phyloP scores from a whole-genome alignment of 345 rosid genomes.

The Gossypioides kirkii region DNA sequence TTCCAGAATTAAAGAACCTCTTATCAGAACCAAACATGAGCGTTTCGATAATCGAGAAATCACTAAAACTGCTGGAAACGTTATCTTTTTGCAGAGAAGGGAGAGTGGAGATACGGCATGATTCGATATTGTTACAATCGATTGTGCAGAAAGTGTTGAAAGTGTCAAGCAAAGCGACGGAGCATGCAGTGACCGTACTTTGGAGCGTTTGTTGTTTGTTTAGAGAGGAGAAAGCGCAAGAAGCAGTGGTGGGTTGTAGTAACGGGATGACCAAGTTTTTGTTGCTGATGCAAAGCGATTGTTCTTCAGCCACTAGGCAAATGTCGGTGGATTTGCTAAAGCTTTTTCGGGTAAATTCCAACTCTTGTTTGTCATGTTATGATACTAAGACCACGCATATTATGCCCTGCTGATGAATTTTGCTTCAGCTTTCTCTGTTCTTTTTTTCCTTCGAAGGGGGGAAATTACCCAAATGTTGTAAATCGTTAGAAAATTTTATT shows the following conservation, averaged over 20 bases:
- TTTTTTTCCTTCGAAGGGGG: no score
- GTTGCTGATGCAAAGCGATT: constrained; percentile 81
- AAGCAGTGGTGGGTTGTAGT: constrained; percentile 45
- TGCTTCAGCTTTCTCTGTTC: background rate
- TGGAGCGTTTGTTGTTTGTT: constrained; percentile 76
- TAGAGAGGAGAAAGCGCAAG: constrained; percentile 53
- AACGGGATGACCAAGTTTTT: constrained; percentile 69
- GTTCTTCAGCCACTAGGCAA: constrained; percentile 58
- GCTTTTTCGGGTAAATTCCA: constrained; percentile 48
- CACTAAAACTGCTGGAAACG: constrained; percentile 57
- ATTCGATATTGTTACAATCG: constrained; percentile 48
- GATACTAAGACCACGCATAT: constrained; percentile 88
- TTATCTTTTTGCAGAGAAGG: constrained; percentile 61
- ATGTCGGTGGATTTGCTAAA: constrained; percentile 73
- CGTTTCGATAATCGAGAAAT: constrained; percentile 53
- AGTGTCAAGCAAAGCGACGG: constrained; percentile 69
- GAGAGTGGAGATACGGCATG: constrained; percentile 43
- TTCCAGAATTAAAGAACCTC: constrained; percentile 38
- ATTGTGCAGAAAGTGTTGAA: constrained; percentile 65
- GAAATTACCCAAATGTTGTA: no score
- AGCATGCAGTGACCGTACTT: constrained; percentile 70
- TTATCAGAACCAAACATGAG: constrained; percentile 29
- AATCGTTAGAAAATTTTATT: no score
- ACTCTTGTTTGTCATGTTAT: constrained; percentile 56
- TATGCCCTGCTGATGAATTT: constrained; percentile 60